These are phyloP conservation scores for Cadophora sp. DNA, from an alignment of 2,329 filamentous ascomycete genomes.

Conservation along the genomic window DNA sequence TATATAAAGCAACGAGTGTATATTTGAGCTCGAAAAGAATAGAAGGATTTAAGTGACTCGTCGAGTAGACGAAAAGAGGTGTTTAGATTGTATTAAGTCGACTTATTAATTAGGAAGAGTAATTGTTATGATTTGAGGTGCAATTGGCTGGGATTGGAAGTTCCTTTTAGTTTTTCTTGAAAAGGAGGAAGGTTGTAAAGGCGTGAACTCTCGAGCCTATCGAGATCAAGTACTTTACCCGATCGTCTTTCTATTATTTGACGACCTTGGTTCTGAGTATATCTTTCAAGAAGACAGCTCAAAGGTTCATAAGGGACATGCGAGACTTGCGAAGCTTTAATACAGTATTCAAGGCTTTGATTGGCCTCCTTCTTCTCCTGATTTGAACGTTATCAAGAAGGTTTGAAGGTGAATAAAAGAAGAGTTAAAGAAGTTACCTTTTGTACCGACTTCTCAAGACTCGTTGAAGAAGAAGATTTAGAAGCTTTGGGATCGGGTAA, in stretches of 20 bases:
- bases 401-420: no score
- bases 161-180: neutral
- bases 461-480: neutral
- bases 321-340: neutral
- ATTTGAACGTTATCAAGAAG: no score
- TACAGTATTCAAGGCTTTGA: no score
- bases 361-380: no score
- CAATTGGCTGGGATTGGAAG: slow-evolving; percentile 1
- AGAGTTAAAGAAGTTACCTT: no score
- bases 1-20: neutral
- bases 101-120: neutral
- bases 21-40: neutral
- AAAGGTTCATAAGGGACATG: neutral
- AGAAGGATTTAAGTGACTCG: neutral
- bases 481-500: neutral
- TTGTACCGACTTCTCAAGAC: neutral
- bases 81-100: neutral
- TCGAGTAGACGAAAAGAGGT: neutral
- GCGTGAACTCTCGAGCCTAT: neutral
- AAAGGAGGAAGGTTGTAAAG: neutral
- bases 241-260: neutral
- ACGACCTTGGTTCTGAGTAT: neutral
- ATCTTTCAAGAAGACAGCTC: neutral
- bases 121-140: neutral
- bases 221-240: neutral